Evolutionary conservation across 2,329 filamentous ascomycete species (phyloP), one percentile per base, ranked within the genome.

Genomic region (Stenocarpella maydis): DNA sequence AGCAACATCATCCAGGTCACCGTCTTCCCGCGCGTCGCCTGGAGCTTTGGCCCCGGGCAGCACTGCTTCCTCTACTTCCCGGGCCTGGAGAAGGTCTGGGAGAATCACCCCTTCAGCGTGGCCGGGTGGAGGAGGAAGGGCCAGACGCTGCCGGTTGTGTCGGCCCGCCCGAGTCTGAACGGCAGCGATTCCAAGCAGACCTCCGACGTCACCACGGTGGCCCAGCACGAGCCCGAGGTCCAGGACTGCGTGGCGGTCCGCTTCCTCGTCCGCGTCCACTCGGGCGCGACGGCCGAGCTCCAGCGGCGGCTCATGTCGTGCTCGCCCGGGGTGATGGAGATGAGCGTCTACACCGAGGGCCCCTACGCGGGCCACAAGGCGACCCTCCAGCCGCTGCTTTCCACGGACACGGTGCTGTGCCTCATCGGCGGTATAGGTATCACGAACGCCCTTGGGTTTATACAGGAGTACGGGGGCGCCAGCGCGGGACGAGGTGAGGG

Each of bases 91-190:
- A 49, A 49, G 0, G 80, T 79, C 64, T 86, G 84, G 84, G 83
- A 86, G 69, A 85, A 82, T 69, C 84, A 86, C 53, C 84, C 84
- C 0, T 86, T 86, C 64, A 85, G 84, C 0, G 80, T 85, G 14
- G 82, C 82, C 1, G 58, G 41, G 12, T 63, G 58, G 58, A 63
- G 58, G 58, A 49, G 43, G 28, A 63, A 63, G 41, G 58, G 58
- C 1, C 58, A 63, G n/a, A 31, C 58, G 28, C 43, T 63, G 43
- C 58, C 58, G 1, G 26, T 63, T 28, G 58, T 14, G 7, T 63
- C 58, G 5, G 43, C 58, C 14, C 28, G 58, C 0, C 58, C n/a
- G 12, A 49, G 43, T 43, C 19, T 17, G 37, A 49, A 63, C 12
- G 58, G 10, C 9, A 37, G 28, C 26, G 58, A 63, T 6, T 4